These are phyloP conservation scores for Cutaneotrichosporon arboriforme DNA, from an alignment of 1,284 basidiomycete genomes.

Conservation along the genomic window DNA sequence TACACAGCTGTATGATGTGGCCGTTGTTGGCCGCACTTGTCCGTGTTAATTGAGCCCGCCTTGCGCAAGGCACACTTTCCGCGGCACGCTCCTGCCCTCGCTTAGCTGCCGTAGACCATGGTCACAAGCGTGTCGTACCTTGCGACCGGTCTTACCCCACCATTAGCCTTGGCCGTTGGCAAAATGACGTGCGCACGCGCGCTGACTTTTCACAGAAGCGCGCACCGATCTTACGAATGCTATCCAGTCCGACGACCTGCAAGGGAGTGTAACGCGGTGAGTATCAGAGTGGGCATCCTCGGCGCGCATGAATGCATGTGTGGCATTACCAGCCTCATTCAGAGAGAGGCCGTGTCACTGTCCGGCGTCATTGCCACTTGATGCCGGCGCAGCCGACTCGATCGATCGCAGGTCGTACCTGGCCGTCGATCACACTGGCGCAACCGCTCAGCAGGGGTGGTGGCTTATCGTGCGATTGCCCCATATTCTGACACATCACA, in stretches of 20 bases:
- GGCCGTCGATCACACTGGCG: background rate
- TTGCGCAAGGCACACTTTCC: no score
- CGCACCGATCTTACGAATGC: slow-evolving; percentile 71
- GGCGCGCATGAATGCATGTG: background rate
- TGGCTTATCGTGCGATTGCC: background rate
- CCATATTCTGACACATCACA: slow-evolving; percentile 24
- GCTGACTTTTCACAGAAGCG: slow-evolving; percentile 49
- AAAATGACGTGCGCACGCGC: no score
- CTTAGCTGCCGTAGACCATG: no score
- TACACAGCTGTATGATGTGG: no score
- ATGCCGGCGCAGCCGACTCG: background rate
- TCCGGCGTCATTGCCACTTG: no score
- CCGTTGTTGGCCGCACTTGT: no score
- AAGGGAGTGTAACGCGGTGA: slow-evolving; percentile 86
- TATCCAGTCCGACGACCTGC: slow-evolving; percentile 70
- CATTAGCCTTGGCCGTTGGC: background rate
- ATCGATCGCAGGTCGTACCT: background rate
- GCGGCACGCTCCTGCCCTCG: no score
- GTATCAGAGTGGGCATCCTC: slow-evolving; percentile 32
- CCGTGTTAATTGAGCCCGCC: no score
- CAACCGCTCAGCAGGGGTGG: background rate
- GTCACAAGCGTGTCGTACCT: no score
- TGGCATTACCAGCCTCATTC: no score
- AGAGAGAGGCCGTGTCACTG: no score
- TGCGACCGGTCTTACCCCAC: background rate